Percentiles rank a stretch among this genome's conserved stretches.
Conservation (phyloP, 768 basidiomycete genomes). For the Podaxis sp. region DNA sequence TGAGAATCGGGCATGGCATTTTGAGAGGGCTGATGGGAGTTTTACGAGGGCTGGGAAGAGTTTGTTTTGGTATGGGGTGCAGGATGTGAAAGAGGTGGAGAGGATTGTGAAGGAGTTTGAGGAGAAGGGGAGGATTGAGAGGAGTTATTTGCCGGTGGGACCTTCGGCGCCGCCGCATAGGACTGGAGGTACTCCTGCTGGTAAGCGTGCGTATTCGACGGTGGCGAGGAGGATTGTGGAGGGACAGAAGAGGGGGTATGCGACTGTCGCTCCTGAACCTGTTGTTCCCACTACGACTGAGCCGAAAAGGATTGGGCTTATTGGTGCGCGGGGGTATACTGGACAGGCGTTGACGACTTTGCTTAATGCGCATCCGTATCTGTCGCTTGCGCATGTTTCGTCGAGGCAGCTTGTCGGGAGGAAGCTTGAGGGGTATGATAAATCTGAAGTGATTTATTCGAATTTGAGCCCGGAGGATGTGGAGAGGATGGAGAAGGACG, state of each 20-base stretch:
- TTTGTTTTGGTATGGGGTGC: conserved; percentile 97
- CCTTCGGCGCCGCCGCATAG: conserved; percentile 64
- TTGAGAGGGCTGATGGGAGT: conserved; percentile 95
- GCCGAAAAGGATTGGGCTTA: conserved; percentile 88
- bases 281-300: conserved; percentile 44
- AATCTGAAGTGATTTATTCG: conserved; percentile 63
- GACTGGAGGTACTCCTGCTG: conserved; percentile 30
- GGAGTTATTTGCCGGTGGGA: conserved; percentile 88
- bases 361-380: conserved; percentile 84
- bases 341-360: conserved; percentile 88
- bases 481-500: conserved; percentile 82
- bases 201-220: conserved; percentile 59
- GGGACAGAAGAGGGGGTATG: conserved; percentile 70
- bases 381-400: conserved; percentile 92
- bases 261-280: conserved; percentile 52
- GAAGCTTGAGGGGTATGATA: conserved; percentile 78
- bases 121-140: conserved; percentile 76
- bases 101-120: conserved; percentile 73
- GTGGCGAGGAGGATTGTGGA: conserved; percentile 38
- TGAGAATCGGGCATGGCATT: conserved; percentile 98
- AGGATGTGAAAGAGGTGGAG: conserved; percentile 91
- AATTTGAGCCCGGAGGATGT: conserved; percentile 81
- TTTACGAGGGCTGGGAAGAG: conserved; percentile 94
- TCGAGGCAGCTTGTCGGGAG: conserved; percentile 91
- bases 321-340: conserved; percentile 95